These are phyloP conservation scores for Tilletia horrida DNA, from an alignment of 1,284 basidiomycete genomes.

Conservation along the genomic window DNA sequence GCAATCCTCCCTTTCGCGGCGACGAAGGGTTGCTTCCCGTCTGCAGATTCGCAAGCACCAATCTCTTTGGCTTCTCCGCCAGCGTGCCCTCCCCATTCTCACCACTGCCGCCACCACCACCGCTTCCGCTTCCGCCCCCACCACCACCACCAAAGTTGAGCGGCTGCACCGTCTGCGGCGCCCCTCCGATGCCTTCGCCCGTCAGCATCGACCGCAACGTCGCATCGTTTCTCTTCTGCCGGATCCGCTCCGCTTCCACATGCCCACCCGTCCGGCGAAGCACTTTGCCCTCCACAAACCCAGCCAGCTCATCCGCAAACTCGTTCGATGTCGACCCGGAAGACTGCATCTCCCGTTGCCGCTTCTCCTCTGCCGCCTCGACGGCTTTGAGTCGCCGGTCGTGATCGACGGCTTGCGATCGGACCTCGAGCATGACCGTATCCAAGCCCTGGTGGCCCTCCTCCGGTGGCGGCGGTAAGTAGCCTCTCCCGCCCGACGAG, in stretches of 20 bases:
- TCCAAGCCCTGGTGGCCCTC: conserved; percentile 49
- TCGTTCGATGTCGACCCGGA: conserved; percentile 39
- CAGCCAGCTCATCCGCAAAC: conserved; percentile 50
- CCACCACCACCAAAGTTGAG: background rate
- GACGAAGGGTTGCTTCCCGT: no score
- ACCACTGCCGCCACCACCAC: no score
- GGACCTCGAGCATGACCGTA: conserved; percentile 54
- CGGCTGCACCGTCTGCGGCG: background rate
- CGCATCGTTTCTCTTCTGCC: conserved; percentile 47
- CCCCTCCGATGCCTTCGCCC: conserved; percentile 19
- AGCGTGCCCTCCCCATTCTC: no score
- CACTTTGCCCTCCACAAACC: conserved; percentile 51
- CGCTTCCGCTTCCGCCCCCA: no score
- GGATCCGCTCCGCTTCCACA: conserved; percentile 46
- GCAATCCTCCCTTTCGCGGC: no score
- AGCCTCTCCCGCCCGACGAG: conserved; percentile 20
- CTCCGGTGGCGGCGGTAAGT: conserved; percentile 50
- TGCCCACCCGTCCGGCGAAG: conserved; percentile 52
- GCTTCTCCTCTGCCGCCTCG: conserved; percentile 47
- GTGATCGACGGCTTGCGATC: conserved; percentile 50
- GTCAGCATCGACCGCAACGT: conserved; percentile 50
- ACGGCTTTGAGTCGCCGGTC: conserved; percentile 51
- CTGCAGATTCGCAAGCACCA: no score
- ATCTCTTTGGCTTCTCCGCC: no score
- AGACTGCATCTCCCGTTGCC: conserved; percentile 41